These are phyloP conservation scores for Didymella pinodella DNA, from an alignment of 2,329 filamentous ascomycete species.

Conservation along the genomic window DNA sequence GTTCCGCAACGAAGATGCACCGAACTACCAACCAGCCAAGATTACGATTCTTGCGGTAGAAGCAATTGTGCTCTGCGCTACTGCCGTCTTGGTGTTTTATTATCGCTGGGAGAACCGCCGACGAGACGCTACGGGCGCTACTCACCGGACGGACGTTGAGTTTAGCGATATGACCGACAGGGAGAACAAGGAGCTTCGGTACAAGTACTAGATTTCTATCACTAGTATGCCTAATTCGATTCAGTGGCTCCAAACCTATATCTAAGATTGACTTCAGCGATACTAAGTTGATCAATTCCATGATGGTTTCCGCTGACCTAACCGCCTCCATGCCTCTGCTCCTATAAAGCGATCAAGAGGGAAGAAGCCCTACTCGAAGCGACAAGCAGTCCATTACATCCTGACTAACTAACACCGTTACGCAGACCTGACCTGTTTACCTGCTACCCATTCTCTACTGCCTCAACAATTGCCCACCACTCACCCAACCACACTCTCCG, in stretches of 20 bases:
- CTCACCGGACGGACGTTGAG: conserved; percentile 38
- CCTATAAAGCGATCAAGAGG: too few relatives aligned
- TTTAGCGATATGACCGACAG: conserved; percentile 51
- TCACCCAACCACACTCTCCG: conserved; percentile 12
- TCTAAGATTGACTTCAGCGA: not conserved
- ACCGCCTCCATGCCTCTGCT: too few relatives aligned
- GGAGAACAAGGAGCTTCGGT: conserved; percentile 40
- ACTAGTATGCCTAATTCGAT: not conserved
- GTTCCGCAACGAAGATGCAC: conserved; percentile 49
- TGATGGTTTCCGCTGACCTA: not conserved
- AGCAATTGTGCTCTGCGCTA: conserved; percentile 38
- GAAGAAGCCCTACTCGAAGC: too few relatives aligned
- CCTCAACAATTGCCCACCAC: too few relatives aligned
- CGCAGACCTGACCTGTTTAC: too few relatives aligned
- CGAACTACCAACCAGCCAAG: conserved; percentile 55
- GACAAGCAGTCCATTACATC: too few relatives aligned
- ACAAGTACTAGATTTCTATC: conserved; percentile 10
- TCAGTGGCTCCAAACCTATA: not conserved
- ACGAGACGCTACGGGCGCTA: conserved; percentile 27
- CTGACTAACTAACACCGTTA: too few relatives aligned
- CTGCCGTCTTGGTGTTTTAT: conserved; percentile 48
- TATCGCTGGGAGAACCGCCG: conserved; percentile 43
- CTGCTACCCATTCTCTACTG: too few relatives aligned
- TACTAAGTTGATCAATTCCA: not conserved
- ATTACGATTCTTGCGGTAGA: conserved; percentile 50